A percentile compares a stretch with the other conserved stretches of the same genome.
These are phyloP conservation scores for Hypocrella siamensis DNA, from an alignment of 2,329 filamentous ascomycete species.

Conservation along the genomic window DNA sequence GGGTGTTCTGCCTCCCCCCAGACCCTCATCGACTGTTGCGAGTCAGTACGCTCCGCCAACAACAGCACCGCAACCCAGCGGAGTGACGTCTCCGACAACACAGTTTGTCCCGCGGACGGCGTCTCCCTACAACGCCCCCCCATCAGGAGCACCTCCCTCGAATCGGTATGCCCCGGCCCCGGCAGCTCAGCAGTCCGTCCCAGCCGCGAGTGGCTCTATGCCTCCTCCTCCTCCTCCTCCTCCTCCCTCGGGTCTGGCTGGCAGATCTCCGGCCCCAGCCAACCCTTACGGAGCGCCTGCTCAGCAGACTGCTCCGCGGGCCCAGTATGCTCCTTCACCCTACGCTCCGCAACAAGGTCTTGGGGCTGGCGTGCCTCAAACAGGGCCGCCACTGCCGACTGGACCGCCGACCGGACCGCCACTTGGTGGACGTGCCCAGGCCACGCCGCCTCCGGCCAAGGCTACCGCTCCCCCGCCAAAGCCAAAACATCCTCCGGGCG, in stretches of 20 bases:
- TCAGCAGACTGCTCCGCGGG: constrained; percentile 23
- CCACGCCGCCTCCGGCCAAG: constrained; percentile 30
- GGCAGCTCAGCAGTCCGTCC: constrained; percentile 33
- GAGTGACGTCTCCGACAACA: constrained; percentile 39
- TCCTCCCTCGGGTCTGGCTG: constrained; percentile 18
- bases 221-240: constrained; percentile 25
- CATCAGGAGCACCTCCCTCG: constrained; percentile 49
- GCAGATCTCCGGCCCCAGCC: constrained; percentile 28
- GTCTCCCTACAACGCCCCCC: constrained; percentile 77
- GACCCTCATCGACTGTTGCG: constrained; percentile 50
- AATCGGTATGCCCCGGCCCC: constrained; percentile 63
- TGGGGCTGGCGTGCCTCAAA: too few relatives aligned
- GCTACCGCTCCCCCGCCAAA: constrained; percentile 32
- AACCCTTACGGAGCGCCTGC: constrained; percentile 27
- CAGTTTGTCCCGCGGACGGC: constrained; percentile 55
- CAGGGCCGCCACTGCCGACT: constrained; percentile 16
- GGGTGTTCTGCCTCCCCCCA: constrained; percentile 40
- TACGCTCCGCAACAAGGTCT: constrained; percentile 28
- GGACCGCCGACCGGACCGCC: constrained; percentile 22
- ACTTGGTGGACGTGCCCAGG: constrained; percentile 13
- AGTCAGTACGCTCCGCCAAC: constrained; percentile 32
- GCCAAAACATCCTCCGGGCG: constrained; percentile 62
- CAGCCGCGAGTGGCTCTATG: constrained; percentile 20
- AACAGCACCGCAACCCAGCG: constrained; percentile 46
- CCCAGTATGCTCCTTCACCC: constrained; percentile 18